A percentile compares a stretch with the other conserved stretches of the same genome.
Conservation (phyloP, 257 asterid species). For the Knoxia roxburghii region DNA sequence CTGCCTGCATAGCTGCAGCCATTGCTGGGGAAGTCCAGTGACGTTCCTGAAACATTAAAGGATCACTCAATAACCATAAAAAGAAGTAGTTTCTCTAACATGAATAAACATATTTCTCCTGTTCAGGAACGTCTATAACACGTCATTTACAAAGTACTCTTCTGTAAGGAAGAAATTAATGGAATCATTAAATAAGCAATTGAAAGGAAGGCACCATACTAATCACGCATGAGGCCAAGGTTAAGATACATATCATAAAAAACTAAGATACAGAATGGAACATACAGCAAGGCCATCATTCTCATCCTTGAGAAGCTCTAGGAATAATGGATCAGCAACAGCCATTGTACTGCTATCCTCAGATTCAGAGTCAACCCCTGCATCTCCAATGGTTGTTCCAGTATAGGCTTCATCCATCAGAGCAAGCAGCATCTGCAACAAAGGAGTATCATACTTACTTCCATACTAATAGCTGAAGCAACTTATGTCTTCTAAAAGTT, state of each 20-base stretch:
- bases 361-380: conserved; percentile 90
- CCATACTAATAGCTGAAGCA: conserved; percentile 9
- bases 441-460: conserved; percentile 21
- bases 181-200: neutral
- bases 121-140: neutral
- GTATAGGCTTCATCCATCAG: conserved; percentile 99
- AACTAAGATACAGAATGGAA: conserved; percentile 23
- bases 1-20: conserved; percentile 73
- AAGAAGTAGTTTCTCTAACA: conserved; percentile 12
- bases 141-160: neutral
- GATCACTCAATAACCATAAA: conserved; percentile 13
- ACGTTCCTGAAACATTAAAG: conserved; percentile 63
- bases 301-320: conserved; percentile 97
- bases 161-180: neutral
- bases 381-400: conserved; percentile 91
- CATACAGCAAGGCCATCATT: conserved; percentile 95
- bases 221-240: neutral
- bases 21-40: conserved; percentile 95
- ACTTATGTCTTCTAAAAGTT: conserved; percentile 13
- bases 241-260: neutral
- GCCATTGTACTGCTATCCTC: conserved; percentile 76
- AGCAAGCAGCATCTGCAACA: conserved; percentile 78
- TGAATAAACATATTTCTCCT: neutral
- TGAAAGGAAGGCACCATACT: neutral
- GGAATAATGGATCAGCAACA: conserved; percentile 74